Base-by-base conservation (phyloP, 352 stramenopile species). In the Phytophthora pluvialis region DNA sequence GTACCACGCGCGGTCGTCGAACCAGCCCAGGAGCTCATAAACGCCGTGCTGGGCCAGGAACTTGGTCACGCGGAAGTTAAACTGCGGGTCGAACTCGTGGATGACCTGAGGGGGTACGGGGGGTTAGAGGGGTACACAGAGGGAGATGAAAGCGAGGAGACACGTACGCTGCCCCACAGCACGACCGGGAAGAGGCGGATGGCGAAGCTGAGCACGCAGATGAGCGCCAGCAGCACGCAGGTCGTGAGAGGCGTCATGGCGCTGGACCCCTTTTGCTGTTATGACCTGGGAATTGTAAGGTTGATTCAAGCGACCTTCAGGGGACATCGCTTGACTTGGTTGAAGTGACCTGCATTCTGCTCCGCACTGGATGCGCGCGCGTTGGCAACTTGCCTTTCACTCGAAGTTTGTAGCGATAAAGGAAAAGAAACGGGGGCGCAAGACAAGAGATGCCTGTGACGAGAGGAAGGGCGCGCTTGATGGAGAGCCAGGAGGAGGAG, bases 1-100 rank as follows among this genome's bases (percentile, higher is more conserved):
- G 60, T 97, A 98, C 95, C 95, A 98, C 13, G 87, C 78, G 72
- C 87, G 96, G 78, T 99, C 93, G 74, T 99, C 98, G 64, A 99
- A 99, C 98, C 98, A 99, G 58, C 98, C 84, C 52, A 98, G 86
- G 64, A 99, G 98, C 49, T 96, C 93, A 39, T 96, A 82, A 31
- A 86, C 78, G 29, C 97, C 97, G 51, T 98, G 70, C 29, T 96
- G 81, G 36, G 83, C 78, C 12, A 99, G 80, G 47, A 97, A 97
- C 80, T 99, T 98, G 48, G 98, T 99, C 25, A 98, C 97, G 57
- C 98, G 91, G 83, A 98, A 99, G 75, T 99, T 99, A 77, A 99
- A 99, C 70, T 99, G 98, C 33, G 98, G 90, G 49, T 97, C 89
- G 63, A 93, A 98, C 75, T 98, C 90, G 49, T 97, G 88, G 69